Evolutionary conservation across 108 stramenopile species (phyloP), one percentile per base, ranked within the genome.

Genomic region (Ochromonas danica): DNA sequence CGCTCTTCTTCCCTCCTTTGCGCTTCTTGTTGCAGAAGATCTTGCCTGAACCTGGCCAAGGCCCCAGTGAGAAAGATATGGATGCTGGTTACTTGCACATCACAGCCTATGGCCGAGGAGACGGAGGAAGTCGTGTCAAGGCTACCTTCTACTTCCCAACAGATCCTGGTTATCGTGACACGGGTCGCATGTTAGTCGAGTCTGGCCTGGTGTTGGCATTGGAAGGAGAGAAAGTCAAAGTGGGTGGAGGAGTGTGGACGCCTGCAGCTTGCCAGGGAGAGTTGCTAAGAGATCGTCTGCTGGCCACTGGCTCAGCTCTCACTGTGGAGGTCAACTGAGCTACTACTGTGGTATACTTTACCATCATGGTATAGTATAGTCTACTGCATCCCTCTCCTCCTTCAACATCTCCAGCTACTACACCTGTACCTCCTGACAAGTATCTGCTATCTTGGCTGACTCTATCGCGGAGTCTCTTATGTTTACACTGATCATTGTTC

Each of bases 1-100:
- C 40, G 3, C 10, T 42, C 3, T 41, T 43, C 43, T 14, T 80
- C 17, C 79, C 83, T 22, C 79, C 79, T 42, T 28, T 71, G 51
- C 43, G 83, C 0, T 71, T 63, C 39, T 77, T 93, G 0, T 28
- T 91, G 43, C 78, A 85, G 57, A 83, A 81, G 41, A 71, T 90
- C 1, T 62, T 94, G 10, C 90, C 92, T 0, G 79, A 85, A 70
- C 91, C 92, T 1, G 94, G 94, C 31, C 78, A 92, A 81, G 94
- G 94, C 6, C 94, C 94, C n/a, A 78, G 81, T 33, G 72, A 85
- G 71, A 79, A 90, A 78, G 42, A 71, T 25, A 90, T 93, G 91
- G 79, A 82, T 40, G 71, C 85, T 17, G 90, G 89, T n/a, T 83
- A 77, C 36, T 71, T 89, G 27, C 78, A 61, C 1, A 2, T 78